Conservation (phyloP, 768 basidiomycete species). For the Lanmaoa pseudosensibilis region DNA sequence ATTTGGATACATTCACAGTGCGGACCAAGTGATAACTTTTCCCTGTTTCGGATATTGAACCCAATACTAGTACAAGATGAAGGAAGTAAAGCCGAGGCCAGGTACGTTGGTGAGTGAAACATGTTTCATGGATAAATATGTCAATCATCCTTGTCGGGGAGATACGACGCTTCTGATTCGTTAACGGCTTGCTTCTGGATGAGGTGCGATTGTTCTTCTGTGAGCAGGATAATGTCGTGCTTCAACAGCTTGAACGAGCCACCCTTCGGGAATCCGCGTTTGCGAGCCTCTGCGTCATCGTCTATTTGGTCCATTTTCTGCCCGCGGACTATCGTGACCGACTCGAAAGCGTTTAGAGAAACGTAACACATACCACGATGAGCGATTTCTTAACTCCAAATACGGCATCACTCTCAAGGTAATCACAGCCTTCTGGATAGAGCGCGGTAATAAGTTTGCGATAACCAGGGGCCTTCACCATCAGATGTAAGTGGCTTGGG, state of each 20-base stretch:
- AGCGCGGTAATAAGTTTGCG: slow-evolving; percentile 72
- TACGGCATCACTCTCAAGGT: slow-evolving; percentile 68
- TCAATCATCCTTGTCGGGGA: slow-evolving; percentile 3
- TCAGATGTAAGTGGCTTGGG: slow-evolving; percentile 79
- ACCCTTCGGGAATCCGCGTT: slow-evolving; percentile 49
- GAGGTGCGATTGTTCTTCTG: slow-evolving; percentile 40
- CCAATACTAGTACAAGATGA: not conserved
- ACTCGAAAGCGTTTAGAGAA: not conserved
- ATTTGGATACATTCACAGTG: not conserved
- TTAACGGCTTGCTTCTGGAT: slow-evolving; percentile 24
- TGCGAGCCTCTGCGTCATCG: slow-evolving; percentile 53
- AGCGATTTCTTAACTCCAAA: slow-evolving; percentile 83
- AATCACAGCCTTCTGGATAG: slow-evolving; percentile 71
- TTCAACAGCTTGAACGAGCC: slow-evolving; percentile 49
- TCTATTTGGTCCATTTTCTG: slow-evolving; percentile 55
- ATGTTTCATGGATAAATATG: not conserved
- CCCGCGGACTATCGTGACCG: not conserved
- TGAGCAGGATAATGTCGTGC: slow-evolving; percentile 46
- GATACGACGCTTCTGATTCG: slow-evolving; percentile 8
- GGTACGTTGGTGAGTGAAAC: not conserved
- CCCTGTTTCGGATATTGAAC: not conserved
- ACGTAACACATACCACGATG: slow-evolving; percentile 57
- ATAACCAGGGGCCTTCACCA: slow-evolving; percentile 69
- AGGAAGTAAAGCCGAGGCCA: not conserved
- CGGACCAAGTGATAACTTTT: not conserved